Percentiles rank a stretch among this genome's conserved stretches.
phyloP scores from a whole-genome alignment of 139 green algal species.

The Micractinium sp. region DNA sequence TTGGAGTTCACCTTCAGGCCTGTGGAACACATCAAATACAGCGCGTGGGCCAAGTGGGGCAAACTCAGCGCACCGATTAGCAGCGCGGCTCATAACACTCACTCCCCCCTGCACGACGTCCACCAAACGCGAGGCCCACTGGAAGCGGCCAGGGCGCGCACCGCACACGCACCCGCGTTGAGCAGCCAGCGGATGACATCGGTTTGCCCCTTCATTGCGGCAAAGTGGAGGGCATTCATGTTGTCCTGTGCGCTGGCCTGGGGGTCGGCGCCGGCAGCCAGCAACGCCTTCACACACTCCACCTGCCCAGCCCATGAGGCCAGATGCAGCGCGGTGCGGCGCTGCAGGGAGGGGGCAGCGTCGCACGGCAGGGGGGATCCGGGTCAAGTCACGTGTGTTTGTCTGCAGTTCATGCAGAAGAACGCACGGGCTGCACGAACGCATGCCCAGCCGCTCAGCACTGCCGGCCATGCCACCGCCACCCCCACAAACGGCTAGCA shows the following conservation, averaged over 20 bases:
- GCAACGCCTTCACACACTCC: constrained; percentile 69
- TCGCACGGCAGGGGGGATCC: too few species aligned
- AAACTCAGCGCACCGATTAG: neutral
- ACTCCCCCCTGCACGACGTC: neutral
- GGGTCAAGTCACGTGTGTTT: neutral
- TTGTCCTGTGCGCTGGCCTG: constrained; percentile 66
- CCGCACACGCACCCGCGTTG: constrained; percentile 10
- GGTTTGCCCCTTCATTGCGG: constrained; percentile 68
- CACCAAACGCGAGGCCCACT: neutral
- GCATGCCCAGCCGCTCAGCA: too few species aligned
- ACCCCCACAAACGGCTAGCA: too few species aligned
- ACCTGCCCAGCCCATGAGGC: constrained; percentile 80
- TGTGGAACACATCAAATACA: neutral
- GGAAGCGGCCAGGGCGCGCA: too few species aligned
- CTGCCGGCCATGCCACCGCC: neutral
- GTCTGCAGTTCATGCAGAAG: too few species aligned
- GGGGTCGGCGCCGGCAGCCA: constrained; percentile 55
- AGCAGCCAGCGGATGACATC: constrained; percentile 56
- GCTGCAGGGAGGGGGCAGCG: constrained; percentile 54
- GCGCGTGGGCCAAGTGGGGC: too few species aligned
- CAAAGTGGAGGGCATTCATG: constrained; percentile 83
- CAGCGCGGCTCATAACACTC: neutral
- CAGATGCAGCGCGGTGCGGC: constrained; percentile 75
- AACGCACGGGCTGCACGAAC: neutral
- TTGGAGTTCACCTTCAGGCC: constrained; percentile 70